Conservation (phyloP, 768 basidiomycete species). For the Nevesoporus exiguus region DNA sequence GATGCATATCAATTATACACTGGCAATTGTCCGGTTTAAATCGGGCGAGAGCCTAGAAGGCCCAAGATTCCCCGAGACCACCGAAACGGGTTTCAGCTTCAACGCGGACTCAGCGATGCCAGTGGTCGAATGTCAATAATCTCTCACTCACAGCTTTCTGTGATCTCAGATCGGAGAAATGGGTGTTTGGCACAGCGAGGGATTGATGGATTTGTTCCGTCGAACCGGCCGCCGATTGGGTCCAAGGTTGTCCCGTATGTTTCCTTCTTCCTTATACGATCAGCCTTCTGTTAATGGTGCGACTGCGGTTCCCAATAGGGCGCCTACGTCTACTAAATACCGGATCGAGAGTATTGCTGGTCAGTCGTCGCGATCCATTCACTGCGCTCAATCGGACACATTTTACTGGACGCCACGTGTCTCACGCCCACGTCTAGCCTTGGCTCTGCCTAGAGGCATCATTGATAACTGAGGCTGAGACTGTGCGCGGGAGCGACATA, state of each 20-base stretch:
- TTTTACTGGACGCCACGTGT: constrained; percentile 12
- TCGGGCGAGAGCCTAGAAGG: not conserved
- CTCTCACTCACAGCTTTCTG: constrained; percentile 1
- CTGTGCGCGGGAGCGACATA: not conserved
- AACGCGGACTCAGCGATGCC: not conserved
- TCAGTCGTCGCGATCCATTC: not conserved
- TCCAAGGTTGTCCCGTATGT: not conserved
- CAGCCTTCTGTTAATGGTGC: not conserved
- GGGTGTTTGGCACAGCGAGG: not conserved
- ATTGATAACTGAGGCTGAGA: not conserved
- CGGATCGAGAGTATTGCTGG: constrained; percentile 16
- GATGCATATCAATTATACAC: constrained; percentile 1
- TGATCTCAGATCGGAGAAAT: not conserved
- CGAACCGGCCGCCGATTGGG: not conserved
- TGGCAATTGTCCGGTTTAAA: not conserved
- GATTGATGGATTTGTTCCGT: not conserved
- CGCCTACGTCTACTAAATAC: not conserved
- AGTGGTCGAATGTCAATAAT: not conserved
- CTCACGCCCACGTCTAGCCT: constrained; percentile 2
- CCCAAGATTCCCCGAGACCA: not conserved
- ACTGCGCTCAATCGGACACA: not conserved
- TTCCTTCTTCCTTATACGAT: not conserved
- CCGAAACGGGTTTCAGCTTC: not conserved
- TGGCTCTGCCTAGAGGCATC: constrained; percentile 2
- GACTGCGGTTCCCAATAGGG: not conserved